Conservation (phyloP, 208 protist genomes). For the Perkinsela sp. region DNA sequence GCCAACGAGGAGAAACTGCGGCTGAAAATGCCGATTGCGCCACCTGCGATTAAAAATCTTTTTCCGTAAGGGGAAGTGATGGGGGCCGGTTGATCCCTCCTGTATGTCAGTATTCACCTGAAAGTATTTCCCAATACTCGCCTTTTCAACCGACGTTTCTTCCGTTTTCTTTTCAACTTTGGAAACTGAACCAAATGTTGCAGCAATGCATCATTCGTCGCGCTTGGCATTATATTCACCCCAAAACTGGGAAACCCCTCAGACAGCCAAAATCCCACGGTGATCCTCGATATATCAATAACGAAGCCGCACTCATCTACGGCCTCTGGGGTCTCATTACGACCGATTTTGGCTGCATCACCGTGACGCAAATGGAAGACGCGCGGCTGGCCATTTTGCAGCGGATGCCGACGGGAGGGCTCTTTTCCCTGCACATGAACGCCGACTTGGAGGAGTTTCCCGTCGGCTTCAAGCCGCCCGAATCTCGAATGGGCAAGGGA, state of each 20-base stretch:
- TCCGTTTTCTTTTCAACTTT: neutral
- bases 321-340: constrained; percentile 50
- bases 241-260: constrained; percentile 40
- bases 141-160: too few species aligned
- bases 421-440: constrained; percentile 49
- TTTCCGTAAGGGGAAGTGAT: neutral
- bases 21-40: neutral
- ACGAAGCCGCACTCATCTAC: constrained; percentile 42
- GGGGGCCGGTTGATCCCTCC: neutral
- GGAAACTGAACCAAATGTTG: constrained; percentile 8
- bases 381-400: constrained; percentile 48
- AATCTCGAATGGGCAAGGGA: constrained; percentile 55
- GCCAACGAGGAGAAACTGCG: neutral
- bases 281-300: constrained; percentile 60
- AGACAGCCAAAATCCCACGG: constrained; percentile 44
- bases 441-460: constrained; percentile 65
- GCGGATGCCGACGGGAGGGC: constrained; percentile 28
- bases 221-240: constrained; percentile 61
- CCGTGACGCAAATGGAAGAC: constrained; percentile 51
- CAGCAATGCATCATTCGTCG: constrained; percentile 9
- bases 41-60: neutral
- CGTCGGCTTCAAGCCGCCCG: constrained; percentile 47
- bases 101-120: neutral
- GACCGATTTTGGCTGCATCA: constrained; percentile 59
- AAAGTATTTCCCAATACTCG: too few species aligned